Conservation (phyloP, 129 eudicot species). For the Flaveria bidentis region DNA sequence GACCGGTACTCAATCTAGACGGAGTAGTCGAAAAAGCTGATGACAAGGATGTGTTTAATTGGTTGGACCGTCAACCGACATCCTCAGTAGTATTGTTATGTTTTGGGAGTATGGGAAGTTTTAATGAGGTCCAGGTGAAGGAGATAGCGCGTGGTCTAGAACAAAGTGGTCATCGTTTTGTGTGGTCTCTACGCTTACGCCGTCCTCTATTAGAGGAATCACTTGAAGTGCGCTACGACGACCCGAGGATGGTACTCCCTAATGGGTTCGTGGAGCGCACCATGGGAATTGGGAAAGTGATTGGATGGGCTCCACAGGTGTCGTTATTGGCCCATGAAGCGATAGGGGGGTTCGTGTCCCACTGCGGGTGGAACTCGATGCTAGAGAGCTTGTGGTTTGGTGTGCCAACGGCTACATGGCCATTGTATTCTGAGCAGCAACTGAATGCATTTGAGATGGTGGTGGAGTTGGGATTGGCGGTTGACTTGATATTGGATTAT, state of each 20-base stretch:
- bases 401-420: conserved; percentile 47
- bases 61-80: conserved; percentile 43
- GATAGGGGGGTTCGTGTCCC: conserved; percentile 56
- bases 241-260: conserved; percentile 29
- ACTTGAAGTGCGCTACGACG: conserved; percentile 15
- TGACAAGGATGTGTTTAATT: conserved; percentile 15
- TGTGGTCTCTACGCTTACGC: conserved; percentile 50
- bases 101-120: conserved; percentile 63
- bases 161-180: conserved; percentile 40
- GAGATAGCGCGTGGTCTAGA: conserved; percentile 58
- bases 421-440: conserved; percentile 43
- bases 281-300: conserved; percentile 42
- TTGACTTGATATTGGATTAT: conserved; percentile 35
- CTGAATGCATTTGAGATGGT: conserved; percentile 29
- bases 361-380: conserved; percentile 61
- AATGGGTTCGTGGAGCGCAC: conserved; percentile 52
- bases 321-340: conserved; percentile 46
- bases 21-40: not conserved
- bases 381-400: conserved; percentile 53
- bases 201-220: conserved; percentile 15
- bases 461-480: conserved; percentile 36
- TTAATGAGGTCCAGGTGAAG: conserved; percentile 44
- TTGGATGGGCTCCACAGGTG: conserved; percentile 64
- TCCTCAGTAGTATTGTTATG: conserved; percentile 51
- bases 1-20: conserved; percentile 39